Evolutionary conservation across 2,329 filamentous ascomycete genomes (phyloP), one percentile per base, ranked within the genome.

Genomic region (Beauveria sp.): DNA sequence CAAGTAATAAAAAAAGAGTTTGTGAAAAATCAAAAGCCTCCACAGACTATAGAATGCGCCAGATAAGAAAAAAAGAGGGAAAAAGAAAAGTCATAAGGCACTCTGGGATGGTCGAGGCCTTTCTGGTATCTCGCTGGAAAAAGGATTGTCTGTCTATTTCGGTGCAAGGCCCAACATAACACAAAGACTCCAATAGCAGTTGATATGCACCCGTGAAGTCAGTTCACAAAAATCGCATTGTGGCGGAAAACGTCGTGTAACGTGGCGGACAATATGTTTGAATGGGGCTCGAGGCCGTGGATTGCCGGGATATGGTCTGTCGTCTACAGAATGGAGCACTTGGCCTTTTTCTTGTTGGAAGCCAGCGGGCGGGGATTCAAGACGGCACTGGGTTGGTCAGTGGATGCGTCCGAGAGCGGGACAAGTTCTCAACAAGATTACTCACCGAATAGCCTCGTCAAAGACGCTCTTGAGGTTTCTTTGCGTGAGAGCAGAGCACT

Each of bases 401-500:
- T 8, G 34, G 24, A 5, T n/a, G 37, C 18, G n/a, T 34, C 26
- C 28, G 16, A 3, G 20, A n/a, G 30, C 14, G 12, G 30, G 26
- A 6, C 3, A 3, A 64, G 61, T 66, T 37, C 14, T 64, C 65
- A 20, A 20, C 3, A 12, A 7, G 51, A 22, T 10, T 26, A 77
- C 88, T 69, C 79, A 97, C 94, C 94, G 88, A 72, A 99, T 99
- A 40, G 94, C 94, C 78, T 97, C 93, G 72, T 99, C 94, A 72
- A 99, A 99, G 54, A 99, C 94, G 70, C 91, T 96, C 87, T 99
- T 99, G 69, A 99, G 77, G 76, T 97, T 97, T 71, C 93, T 84
- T 80, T 97, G 94, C 43, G 94, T 99, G 67, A 99, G 80, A 53
- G 94, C 94, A 57, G 94, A 97, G 79, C 94, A 99, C 78, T 99